Evolutionary conservation across 768 basidiomycete genomes (phyloP).

Genomic region (Boletus rubroflammeus): DNA sequence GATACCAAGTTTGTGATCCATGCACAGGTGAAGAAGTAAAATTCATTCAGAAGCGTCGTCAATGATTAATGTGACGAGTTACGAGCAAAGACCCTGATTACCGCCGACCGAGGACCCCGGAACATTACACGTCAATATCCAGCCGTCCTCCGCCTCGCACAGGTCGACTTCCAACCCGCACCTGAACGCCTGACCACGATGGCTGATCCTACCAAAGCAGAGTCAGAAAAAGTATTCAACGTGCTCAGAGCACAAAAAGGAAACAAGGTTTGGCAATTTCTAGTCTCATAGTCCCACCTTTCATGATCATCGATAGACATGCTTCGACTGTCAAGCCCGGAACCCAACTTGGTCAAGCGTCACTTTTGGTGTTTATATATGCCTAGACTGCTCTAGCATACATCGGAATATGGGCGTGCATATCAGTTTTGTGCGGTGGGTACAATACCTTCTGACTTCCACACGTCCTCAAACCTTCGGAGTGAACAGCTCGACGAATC

Average conservation of each 20-base stretch:
- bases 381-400: conserved; percentile 91
- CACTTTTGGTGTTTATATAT: conserved; percentile 96
- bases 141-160: not conserved
- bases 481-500: conserved; percentile 79
- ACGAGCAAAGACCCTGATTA: conserved; percentile 12
- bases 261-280: conserved; percentile 60
- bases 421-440: conserved; percentile 92
- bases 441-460: not conserved
- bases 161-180: conserved; percentile 5
- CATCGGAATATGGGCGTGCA: conserved; percentile 99
- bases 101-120: conserved; percentile 13
- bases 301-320: conserved; percentile 48
- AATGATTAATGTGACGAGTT: too few relatives aligned
- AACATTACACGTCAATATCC: conserved; percentile 18
- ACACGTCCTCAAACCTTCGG: conserved; percentile 15
- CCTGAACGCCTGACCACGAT: conserved; percentile 34
- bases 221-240: conserved; percentile 84
- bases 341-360: conserved; percentile 98
- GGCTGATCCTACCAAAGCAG: conserved; percentile 78
- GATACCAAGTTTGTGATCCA: not conserved
- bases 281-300: not conserved
- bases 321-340: conserved; percentile 93
- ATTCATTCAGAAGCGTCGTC: too few relatives aligned
- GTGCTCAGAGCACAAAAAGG: conserved; percentile 80
- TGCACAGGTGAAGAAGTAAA: not conserved